A percentile compares a stretch with the other conserved stretches of the same genome.
These are phyloP conservation scores for Helianthus annuus DNA, from an alignment of 129 eudicot genomes.

Conservation along the genomic window DNA sequence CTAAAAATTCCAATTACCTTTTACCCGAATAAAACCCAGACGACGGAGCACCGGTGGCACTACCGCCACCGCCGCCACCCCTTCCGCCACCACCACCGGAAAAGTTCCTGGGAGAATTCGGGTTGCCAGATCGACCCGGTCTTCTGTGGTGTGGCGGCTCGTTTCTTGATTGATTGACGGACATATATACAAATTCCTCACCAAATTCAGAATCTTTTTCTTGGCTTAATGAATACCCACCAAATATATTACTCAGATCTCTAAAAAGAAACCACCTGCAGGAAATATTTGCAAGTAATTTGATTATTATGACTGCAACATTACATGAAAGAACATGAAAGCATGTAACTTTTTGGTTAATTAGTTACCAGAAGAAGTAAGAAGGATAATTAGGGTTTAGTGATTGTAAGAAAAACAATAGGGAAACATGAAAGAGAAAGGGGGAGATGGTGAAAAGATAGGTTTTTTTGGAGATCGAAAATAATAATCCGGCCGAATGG, in stretches of 20 bases:
- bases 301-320: slow-evolving; percentile 19
- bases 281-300: slow-evolving; percentile 5
- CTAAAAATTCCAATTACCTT: slow-evolving; percentile 38
- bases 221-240: slow-evolving; percentile 21
- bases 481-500: background rate
- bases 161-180: slow-evolving; percentile 87
- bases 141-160: slow-evolving; percentile 63
- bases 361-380: slow-evolving; percentile 33
- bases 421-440: slow-evolving; percentile 26
- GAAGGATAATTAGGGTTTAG: slow-evolving; percentile 36
- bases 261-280: slow-evolving; percentile 16
- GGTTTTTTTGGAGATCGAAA: slow-evolving; percentile 13
- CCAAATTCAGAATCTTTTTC: slow-evolving; percentile 12
- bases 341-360: background rate
- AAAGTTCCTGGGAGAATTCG: slow-evolving; percentile 51
- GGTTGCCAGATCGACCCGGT: slow-evolving; percentile 65
- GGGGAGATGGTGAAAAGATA: slow-evolving; percentile 20
- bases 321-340: background rate
- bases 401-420: slow-evolving; percentile 10
- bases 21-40: slow-evolving; percentile 38
- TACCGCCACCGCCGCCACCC: slow-evolving; percentile 55
- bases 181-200: slow-evolving; percentile 68
- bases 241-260: slow-evolving; percentile 31
- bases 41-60: slow-evolving; percentile 43
- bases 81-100: slow-evolving; percentile 53